phyloP scores from a whole-genome alignment of 371 early-diverging fungal genomes.

The Rhizopus stolonifer region DNA sequence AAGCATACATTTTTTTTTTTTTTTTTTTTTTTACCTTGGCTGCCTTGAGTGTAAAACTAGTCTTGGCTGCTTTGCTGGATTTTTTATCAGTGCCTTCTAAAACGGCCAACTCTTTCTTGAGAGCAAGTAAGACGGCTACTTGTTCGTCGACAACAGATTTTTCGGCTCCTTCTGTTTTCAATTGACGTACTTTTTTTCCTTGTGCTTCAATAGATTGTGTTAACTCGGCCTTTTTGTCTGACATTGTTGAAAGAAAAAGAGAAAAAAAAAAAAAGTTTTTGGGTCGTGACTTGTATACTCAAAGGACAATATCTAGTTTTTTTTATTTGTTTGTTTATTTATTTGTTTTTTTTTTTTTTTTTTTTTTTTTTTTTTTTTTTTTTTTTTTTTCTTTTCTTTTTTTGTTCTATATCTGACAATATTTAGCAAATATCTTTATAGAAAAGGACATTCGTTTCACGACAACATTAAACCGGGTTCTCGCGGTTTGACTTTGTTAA shows the following conservation, averaged over 20 bases:
- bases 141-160: slow-evolving; percentile 57
- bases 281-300: slow-evolving; percentile 3
- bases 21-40: slow-evolving; percentile 78
- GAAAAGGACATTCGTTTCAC: too few relatives aligned
- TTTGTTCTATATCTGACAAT: neutral
- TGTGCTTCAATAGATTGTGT: slow-evolving; percentile 60
- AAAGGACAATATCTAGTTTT: too few relatives aligned
- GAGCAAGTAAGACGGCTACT: slow-evolving; percentile 54
- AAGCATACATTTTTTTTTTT: too few relatives aligned
- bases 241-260: neutral
- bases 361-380: slow-evolving; percentile 3
- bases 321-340: too few relatives aligned
- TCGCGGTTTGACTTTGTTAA: too few relatives aligned
- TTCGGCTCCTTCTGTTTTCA: slow-evolving; percentile 62
- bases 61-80: slow-evolving; percentile 30
- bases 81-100: slow-evolving; percentile 38
- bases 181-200: slow-evolving; percentile 60
- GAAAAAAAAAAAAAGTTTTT: slow-evolving; percentile 4
- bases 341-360: neutral
- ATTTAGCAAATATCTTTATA: too few relatives aligned
- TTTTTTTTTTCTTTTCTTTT: neutral
- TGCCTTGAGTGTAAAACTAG: slow-evolving; percentile 62
- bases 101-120: slow-evolving; percentile 61
- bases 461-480: too few relatives aligned
- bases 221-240: slow-evolving; percentile 39